These are phyloP conservation scores for Entomortierella lignicola DNA, from an alignment of 192 early-diverging fungal genomes.

Conservation along the genomic window DNA sequence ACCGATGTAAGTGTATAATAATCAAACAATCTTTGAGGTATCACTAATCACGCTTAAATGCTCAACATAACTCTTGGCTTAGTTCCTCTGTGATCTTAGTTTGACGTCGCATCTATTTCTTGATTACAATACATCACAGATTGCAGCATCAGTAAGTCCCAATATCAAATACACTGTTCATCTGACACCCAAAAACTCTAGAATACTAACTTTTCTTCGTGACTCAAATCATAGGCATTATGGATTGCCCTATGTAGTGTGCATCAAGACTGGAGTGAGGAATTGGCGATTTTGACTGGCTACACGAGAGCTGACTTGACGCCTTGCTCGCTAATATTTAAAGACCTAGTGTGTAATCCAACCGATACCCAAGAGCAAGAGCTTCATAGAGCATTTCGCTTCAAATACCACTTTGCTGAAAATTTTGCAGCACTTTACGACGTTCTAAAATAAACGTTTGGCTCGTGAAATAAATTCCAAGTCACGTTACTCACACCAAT, in stretches of 20 bases:
- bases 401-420: conserved; percentile 22
- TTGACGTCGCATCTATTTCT: conserved; percentile 29
- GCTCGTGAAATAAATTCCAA: neutral
- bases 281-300: conserved; percentile 39
- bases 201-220: neutral
- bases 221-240: conserved; percentile 8
- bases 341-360: conserved; percentile 2
- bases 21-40: neutral
- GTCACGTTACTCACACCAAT: neutral
- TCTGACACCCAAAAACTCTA: too few relatives aligned
- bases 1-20: conserved; percentile 31
- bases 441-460: conserved; percentile 4
- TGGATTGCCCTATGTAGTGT: conserved; percentile 33
- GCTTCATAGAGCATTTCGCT: neutral
- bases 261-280: conserved; percentile 29
- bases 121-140: conserved; percentile 27
- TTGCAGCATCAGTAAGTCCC: conserved; percentile 34
- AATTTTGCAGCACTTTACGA: conserved; percentile 2
- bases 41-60: neutral
- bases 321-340: conserved; percentile 25
- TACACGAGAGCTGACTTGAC: conserved; percentile 22
- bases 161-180: neutral
- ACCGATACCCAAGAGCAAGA: conserved; percentile 2
- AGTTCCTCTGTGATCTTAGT: conserved; percentile 50
- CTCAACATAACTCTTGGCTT: neutral